These are phyloP conservation scores for Colletotrichum zoysiae DNA, from an alignment of 2,329 filamentous ascomycete genomes.

Conservation along the genomic window DNA sequence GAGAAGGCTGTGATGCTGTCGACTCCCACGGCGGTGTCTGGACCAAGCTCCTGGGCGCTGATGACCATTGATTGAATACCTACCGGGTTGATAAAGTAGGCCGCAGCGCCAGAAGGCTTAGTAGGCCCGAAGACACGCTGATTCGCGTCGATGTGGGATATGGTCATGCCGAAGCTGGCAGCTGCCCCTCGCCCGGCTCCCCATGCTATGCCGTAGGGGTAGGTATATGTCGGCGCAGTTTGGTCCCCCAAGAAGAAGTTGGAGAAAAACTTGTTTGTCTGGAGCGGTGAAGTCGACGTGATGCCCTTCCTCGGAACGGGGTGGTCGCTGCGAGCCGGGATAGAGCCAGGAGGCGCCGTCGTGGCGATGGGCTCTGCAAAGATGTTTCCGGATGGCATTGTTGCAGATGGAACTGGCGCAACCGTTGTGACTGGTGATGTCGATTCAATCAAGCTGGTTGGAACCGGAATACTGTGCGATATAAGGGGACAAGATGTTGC, in stretches of 20 bases:
- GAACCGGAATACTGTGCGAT: constrained; percentile 52
- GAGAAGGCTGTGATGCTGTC: constrained; percentile 70
- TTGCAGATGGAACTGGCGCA: constrained; percentile 22
- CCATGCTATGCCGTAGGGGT: constrained; percentile 81
- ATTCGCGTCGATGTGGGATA: constrained; percentile 78
- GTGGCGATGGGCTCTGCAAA: constrained; percentile 68
- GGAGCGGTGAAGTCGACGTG: constrained; percentile 62
- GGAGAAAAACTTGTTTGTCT: constrained; percentile 85
- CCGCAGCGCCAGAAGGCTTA: constrained; percentile 66
- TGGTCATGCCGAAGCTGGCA: constrained; percentile 80
- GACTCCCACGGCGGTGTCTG: constrained; percentile 67
- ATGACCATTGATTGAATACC: constrained; percentile 85
- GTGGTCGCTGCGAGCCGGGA: constrained; percentile 66
- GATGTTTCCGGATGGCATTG: constrained; percentile 59
- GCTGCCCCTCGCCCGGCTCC: constrained; percentile 71
- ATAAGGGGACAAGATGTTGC: constrained; percentile 45
- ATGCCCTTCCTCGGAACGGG: constrained; percentile 69
- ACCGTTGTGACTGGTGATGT: constrained; percentile 10
- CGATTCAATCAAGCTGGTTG: constrained; percentile 51
- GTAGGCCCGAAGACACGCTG: constrained; percentile 77
- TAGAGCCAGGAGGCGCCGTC: constrained; percentile 61
- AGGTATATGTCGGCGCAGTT: constrained; percentile 76
- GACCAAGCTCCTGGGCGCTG: constrained; percentile 80
- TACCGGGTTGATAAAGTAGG: constrained; percentile 85
- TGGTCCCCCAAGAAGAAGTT: constrained; percentile 85